Evolutionary conservation across 176 grass and related monocot genomes (phyloP), one percentile per base, ranked within the genome.

Genomic region (Eragrostis nindensis): DNA sequence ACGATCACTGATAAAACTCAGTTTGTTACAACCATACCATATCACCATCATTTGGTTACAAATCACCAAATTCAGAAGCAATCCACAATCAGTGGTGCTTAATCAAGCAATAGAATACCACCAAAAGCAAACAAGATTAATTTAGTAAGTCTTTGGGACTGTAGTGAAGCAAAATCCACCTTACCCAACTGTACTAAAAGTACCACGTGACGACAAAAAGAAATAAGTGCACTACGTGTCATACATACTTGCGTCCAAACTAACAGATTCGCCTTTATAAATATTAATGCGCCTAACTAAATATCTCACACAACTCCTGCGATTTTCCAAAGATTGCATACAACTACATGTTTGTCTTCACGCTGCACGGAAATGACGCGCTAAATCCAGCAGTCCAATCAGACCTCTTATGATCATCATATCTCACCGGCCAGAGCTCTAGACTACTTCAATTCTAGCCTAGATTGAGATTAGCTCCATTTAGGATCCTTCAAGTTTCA

Each of bases 361-460:
- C 44, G 39, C 65, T 69, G 65, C 47, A 82, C 64, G 30, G 45
- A 48, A 47, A n/a, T 71, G 73, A 48, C 11, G 19, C 59, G 25
- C 25, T 71, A 72, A 53, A 77, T 46, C 66, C 73, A 64, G 74
- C 21, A 57, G 47, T 71, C 76, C 46, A 64, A n/a, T 65, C 30
- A 24, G 11, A 40, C 42, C 5, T 85, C 25, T 62, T 62, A 17
- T 26, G 18, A 36, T 69, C 52, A n/a, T 7, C 2, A 5, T 76
- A 76, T 32, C 19, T 44, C 62, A 62, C 8, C 0, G 7, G 8
- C 39, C 53, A 68, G 24, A 75, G 29, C 48, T 70, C 18, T 56
- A 75, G 4, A 24, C 46, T 11, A 71, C 61, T 71, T n/a, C 14
- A 72, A 72, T 17, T 18, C 19, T 41, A 78, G 2, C 52, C 66